Percentiles rank a stretch among this genome's conserved stretches.
Evolutionary conservation across 176 grass and related monocot species (phyloP).

Genomic region (Oryza coarctata): DNA sequence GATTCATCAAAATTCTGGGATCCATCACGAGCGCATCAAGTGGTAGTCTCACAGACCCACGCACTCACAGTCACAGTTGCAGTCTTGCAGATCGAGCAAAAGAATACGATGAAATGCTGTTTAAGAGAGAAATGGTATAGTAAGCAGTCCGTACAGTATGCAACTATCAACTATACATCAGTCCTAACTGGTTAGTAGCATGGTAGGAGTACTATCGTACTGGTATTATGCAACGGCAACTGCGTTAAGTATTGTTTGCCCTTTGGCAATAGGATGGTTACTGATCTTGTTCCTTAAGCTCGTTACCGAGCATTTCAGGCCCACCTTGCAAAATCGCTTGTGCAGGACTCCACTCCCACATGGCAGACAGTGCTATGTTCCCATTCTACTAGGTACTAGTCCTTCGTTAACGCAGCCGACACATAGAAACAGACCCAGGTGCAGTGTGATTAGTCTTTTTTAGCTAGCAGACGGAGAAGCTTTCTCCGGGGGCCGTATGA

Average conservation of each 20-base stretch:
- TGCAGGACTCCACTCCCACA: background rate
- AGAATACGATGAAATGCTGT: background rate
- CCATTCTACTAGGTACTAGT: background rate
- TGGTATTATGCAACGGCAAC: no score
- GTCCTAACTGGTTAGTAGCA: no score
- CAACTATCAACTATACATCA: no score
- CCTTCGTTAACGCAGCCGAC: background rate
- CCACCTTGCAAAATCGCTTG: background rate
- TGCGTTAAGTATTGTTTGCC: no score
- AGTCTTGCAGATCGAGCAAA: background rate
- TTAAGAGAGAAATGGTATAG: background rate
- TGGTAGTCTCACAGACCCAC: background rate
- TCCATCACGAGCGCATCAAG: background rate
- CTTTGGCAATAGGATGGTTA: background rate
- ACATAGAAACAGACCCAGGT: constrained; percentile 5
- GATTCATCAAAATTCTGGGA: background rate
- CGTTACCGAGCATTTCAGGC: background rate
- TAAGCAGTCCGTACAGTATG: no score
- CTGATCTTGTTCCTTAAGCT: background rate
- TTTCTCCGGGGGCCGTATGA: background rate
- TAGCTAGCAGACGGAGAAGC: background rate
- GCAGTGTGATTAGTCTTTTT: background rate
- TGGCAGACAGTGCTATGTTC: background rate
- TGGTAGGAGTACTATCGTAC: no score
- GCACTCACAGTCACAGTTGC: no score